These are phyloP conservation scores for Grosmannia huntii DNA, from an alignment of 2,329 filamentous ascomycete genomes.

Conservation along the genomic window DNA sequence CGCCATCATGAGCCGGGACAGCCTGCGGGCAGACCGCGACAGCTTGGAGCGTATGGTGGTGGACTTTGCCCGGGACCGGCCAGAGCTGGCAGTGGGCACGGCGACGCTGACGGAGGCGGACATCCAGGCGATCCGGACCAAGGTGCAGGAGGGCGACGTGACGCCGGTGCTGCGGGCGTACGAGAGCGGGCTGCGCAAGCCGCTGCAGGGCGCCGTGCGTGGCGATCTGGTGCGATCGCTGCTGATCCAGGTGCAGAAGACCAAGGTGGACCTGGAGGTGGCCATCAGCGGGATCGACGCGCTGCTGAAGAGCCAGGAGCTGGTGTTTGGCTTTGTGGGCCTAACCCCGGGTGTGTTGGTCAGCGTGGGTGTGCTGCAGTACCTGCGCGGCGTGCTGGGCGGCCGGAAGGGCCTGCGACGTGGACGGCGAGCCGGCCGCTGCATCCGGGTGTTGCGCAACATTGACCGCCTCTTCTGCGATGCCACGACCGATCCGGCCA, in stretches of 20 bases:
- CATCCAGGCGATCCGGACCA: conserved; percentile 60
- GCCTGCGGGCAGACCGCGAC: conserved; percentile 76
- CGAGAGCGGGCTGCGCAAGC: conserved; percentile 73
- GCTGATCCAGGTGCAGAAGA: conserved; percentile 95
- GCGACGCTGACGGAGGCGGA: conserved; percentile 51
- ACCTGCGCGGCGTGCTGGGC: conserved; percentile 56
- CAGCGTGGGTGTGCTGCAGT: conserved; percentile 59
- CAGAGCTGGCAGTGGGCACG: conserved; percentile 40
- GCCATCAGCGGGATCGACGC: conserved; percentile 93
- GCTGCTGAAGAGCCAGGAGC: conserved; percentile 86
- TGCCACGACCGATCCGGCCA: conserved; percentile 39
- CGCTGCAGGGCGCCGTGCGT: conserved; percentile 67
- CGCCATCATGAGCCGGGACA: conserved; percentile 90
- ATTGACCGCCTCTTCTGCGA: conserved; percentile 70
- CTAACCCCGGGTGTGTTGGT: conserved; percentile 89
- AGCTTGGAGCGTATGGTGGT: conserved; percentile 97
- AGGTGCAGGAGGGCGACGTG: conserved; percentile 82
- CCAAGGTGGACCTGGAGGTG: conserved; percentile 94
- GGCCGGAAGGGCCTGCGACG: conserved; percentile 55
- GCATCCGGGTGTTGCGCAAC: conserved; percentile 69
- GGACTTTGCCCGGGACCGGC: conserved; percentile 81
- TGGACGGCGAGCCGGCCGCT: conserved; percentile 53
- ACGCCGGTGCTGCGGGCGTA: conserved; percentile 86
- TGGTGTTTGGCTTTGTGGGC: conserved; percentile 95
- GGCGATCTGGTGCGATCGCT: conserved; percentile 84